phyloP scores from a whole-genome alignment of 257 asterid species.

The Gentiana straminea region DNA sequence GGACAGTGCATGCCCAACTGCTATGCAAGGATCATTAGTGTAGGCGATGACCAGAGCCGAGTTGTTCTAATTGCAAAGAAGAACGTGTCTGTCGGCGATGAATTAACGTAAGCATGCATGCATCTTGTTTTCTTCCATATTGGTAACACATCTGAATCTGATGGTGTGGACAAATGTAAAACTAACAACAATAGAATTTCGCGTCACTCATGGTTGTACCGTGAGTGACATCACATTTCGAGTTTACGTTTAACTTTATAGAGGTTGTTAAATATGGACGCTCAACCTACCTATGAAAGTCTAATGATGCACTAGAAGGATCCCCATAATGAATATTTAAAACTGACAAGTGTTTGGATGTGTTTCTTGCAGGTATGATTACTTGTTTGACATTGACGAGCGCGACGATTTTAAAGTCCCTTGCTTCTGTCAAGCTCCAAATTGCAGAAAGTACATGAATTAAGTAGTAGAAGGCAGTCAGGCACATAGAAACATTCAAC shows the following conservation, averaged over 20 bases:
- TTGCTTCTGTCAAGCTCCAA: slow-evolving; percentile 76
- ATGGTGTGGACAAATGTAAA: too few species aligned
- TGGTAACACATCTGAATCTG: too few species aligned
- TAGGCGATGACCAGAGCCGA: slow-evolving; percentile 87
- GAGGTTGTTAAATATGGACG: too few species aligned
- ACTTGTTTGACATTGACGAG: slow-evolving; percentile 88
- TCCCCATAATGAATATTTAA: too few species aligned
- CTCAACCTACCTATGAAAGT: too few species aligned
- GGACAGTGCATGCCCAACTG: slow-evolving; percentile 95
- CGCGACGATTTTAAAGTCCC: slow-evolving; percentile 83
- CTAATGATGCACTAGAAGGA: too few species aligned
- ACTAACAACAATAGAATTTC: too few species aligned
- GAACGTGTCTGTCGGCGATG: slow-evolving; percentile 77
- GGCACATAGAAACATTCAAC: slow-evolving; percentile 11
- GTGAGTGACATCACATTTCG: too few species aligned
- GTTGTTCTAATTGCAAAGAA: slow-evolving; percentile 80
- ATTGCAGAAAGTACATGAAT: slow-evolving; percentile 91
- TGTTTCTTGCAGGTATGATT: slow-evolving; percentile 64
- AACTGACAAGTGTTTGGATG: too few species aligned
- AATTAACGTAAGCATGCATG: slow-evolving; percentile 51
- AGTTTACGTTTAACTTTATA: too few species aligned
- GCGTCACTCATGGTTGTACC: too few species aligned
- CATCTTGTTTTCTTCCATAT: slow-evolving; percentile 4
- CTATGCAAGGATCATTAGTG: slow-evolving; percentile 95
- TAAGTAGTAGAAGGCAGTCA: slow-evolving; percentile 26